These are phyloP conservation scores for Dipteronia dyeriana DNA, from an alignment of 345 rosid genomes.

Conservation along the genomic window DNA sequence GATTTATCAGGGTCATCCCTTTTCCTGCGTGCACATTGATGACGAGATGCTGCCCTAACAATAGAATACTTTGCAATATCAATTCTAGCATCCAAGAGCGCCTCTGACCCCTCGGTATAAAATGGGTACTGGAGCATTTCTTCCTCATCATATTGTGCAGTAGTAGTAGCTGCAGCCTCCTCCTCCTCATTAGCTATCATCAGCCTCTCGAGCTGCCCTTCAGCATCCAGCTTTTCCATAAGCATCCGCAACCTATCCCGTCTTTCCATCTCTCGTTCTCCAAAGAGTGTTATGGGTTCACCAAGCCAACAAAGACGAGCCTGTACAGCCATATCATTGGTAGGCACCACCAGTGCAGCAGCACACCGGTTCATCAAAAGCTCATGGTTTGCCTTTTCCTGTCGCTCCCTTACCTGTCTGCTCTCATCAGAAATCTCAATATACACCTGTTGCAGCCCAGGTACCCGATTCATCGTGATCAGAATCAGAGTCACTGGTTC, in stretches of 20 bases:
- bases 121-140: slow-evolving; percentile 75
- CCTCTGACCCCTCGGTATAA: slow-evolving; percentile 77
- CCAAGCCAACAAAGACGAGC: slow-evolving; percentile 86
- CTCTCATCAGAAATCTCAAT: slow-evolving; percentile 73
- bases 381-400: slow-evolving; percentile 86
- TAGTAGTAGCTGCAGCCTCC: slow-evolving; percentile 57
- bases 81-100: slow-evolving; percentile 71
- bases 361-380: slow-evolving; percentile 83
- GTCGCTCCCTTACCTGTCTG: slow-evolving; percentile 68
- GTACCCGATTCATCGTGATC: slow-evolving; percentile 45
- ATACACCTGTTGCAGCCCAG: slow-evolving; percentile 38
- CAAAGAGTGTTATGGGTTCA: slow-evolving; percentile 91
- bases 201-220: slow-evolving; percentile 79
- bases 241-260: slow-evolving; percentile 82
- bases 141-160: slow-evolving; percentile 57
- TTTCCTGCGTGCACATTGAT: slow-evolving; percentile 67
- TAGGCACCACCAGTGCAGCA: slow-evolving; percentile 94
- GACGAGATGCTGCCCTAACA: slow-evolving; percentile 64
- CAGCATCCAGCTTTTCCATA: slow-evolving; percentile 84
- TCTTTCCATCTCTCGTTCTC: slow-evolving; percentile 97
- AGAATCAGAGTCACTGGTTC: slow-evolving; percentile 56
- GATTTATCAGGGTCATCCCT: slow-evolving; percentile 96
- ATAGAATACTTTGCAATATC: slow-evolving; percentile 75
- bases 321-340: slow-evolving; percentile 91
- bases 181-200: slow-evolving; percentile 90